Conservation (phyloP, 2,329 filamentous ascomycete genomes). For the Drechslera avenae region DNA sequence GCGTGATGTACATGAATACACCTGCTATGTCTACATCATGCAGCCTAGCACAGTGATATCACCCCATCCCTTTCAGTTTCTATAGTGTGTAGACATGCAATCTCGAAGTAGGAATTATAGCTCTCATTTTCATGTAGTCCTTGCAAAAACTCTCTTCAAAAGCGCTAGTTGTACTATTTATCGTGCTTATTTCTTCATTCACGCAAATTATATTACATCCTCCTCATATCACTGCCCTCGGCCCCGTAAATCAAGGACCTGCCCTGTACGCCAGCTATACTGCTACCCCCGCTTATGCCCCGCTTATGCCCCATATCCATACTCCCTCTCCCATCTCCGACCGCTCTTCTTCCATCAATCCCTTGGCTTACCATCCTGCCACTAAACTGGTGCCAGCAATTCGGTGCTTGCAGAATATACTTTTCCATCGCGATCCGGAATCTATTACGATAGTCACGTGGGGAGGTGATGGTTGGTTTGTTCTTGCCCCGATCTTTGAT, state of each 20-base stretch:
- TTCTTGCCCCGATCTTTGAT: constrained; percentile 94
- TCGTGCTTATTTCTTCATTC: background rate
- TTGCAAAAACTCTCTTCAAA: background rate
- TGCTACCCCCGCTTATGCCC: constrained; percentile 24
- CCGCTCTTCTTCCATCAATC: constrained; percentile 19
- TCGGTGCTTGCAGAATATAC: constrained; percentile 76
- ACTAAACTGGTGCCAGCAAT: constrained; percentile 74
- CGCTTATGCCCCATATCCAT: constrained; percentile 19
- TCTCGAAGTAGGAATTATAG: too few relatives aligned
- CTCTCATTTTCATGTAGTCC: too few relatives aligned
- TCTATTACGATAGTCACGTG: constrained; percentile 94
- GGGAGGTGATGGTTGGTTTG: constrained; percentile 92
- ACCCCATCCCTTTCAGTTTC: too few relatives aligned
- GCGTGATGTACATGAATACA: too few relatives aligned
- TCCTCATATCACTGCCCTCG: background rate
- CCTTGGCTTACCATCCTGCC: constrained; percentile 30
- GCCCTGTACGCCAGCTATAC: constrained; percentile 11
- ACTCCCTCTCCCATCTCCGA: constrained; percentile 15
- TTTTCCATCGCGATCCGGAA: constrained; percentile 97
- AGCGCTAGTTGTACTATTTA: too few relatives aligned
- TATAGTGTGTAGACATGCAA: too few relatives aligned
- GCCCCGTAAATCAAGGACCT: background rate
- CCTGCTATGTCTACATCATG: too few relatives aligned
- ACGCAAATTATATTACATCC: background rate
- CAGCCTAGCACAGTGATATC: too few relatives aligned